phyloP scores from a whole-genome alignment of 2,329 filamentous ascomycete genomes.

The Alternaria metachromatica region DNA sequence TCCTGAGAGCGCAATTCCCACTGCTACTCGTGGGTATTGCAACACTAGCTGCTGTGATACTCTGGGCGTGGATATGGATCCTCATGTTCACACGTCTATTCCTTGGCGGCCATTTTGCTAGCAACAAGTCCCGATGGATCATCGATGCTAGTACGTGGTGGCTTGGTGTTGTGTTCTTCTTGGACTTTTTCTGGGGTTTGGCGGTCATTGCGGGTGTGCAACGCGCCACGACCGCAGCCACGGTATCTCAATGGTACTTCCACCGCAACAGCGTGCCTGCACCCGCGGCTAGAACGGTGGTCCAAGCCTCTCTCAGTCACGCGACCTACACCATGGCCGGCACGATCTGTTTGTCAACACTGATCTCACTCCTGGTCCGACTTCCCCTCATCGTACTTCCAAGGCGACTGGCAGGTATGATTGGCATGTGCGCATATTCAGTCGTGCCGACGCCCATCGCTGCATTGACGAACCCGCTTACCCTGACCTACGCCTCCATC shows the following conservation, averaged over 20 bases:
- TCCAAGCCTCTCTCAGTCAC: slow-evolving; percentile 81
- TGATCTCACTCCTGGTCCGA: slow-evolving; percentile 80
- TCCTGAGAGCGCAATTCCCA: slow-evolving; percentile 83
- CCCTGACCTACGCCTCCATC: slow-evolving; percentile 90
- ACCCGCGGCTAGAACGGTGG: slow-evolving; percentile 79
- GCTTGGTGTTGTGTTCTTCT: slow-evolving; percentile 88
- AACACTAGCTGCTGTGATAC: slow-evolving; percentile 75
- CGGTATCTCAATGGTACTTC: slow-evolving; percentile 99
- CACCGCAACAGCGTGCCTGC: slow-evolving; percentile 83
- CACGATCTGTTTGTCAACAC: slow-evolving; percentile 86
- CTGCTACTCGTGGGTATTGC: slow-evolving; percentile 83
- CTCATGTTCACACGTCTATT: slow-evolving; percentile 97
- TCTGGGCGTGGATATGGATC: slow-evolving; percentile 96
- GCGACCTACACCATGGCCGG: slow-evolving; percentile 87
- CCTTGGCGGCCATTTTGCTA: slow-evolving; percentile 82
- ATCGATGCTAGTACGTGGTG: slow-evolving; percentile 92
- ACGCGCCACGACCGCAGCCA: slow-evolving; percentile 88
- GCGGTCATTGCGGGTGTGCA: slow-evolving; percentile 88
- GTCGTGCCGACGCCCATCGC: slow-evolving; percentile 86
- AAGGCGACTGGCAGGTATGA: slow-evolving; percentile 70
- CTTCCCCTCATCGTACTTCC: slow-evolving; percentile 87
- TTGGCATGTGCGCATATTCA: slow-evolving; percentile 76
- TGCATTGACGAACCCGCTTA: slow-evolving; percentile 86
- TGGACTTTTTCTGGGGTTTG: slow-evolving; percentile 95
- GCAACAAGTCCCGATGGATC: slow-evolving; percentile 66